A percentile compares a stretch with the other conserved stretches of the same genome.
Conservation (phyloP, 805 yeast genomes). For the Brettanomyces bruxellensis region DNA sequence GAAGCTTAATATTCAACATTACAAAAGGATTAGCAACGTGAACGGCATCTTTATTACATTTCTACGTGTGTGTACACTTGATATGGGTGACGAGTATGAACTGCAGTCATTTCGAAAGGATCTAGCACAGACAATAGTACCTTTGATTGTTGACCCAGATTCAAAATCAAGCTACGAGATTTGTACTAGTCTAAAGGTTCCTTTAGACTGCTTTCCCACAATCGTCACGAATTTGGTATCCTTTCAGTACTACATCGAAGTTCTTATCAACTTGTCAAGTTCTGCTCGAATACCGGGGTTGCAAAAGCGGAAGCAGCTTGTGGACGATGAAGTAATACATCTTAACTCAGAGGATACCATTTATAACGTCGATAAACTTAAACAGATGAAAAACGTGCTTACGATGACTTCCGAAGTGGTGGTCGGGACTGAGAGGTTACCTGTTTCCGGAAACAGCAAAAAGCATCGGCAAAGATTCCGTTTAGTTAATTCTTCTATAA, state of each 20-base stretch:
- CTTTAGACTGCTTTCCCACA: slow-evolving; percentile 82
- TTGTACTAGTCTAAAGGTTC: slow-evolving; percentile 59
- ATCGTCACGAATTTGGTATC: slow-evolving; percentile 62
- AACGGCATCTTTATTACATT: slow-evolving; percentile 73
- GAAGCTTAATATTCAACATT: slow-evolving; percentile 56
- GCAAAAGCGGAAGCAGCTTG: slow-evolving; percentile 7
- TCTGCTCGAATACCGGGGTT: slow-evolving; percentile 12
- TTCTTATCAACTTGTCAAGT: slow-evolving; percentile 70
- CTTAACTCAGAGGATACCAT: slow-evolving; percentile 25
- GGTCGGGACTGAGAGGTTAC: slow-evolving; percentile 65
- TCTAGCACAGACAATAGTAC: slow-evolving; percentile 65
- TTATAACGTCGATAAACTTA: slow-evolving; percentile 73
- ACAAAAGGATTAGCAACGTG: slow-evolving; percentile 58
- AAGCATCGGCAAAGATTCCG: background rate
- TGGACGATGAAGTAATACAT: slow-evolving; percentile 19
- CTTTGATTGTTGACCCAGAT: slow-evolving; percentile 67
- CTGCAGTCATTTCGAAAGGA: slow-evolving; percentile 77
- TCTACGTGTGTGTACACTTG: slow-evolving; percentile 69
- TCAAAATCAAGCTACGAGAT: slow-evolving; percentile 43
- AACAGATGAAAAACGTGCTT: slow-evolving; percentile 66
- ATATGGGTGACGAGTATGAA: slow-evolving; percentile 48
- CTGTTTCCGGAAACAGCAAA: slow-evolving; percentile 15
- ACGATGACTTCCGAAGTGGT: slow-evolving; percentile 75
- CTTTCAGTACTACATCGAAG: slow-evolving; percentile 81
- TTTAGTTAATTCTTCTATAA: too few species aligned